A percentile compares a stretch with the other conserved stretches of the same genome.
phyloP scores from a whole-genome alignment of 139 green algal species.

The Asterochloris sp. region DNA sequence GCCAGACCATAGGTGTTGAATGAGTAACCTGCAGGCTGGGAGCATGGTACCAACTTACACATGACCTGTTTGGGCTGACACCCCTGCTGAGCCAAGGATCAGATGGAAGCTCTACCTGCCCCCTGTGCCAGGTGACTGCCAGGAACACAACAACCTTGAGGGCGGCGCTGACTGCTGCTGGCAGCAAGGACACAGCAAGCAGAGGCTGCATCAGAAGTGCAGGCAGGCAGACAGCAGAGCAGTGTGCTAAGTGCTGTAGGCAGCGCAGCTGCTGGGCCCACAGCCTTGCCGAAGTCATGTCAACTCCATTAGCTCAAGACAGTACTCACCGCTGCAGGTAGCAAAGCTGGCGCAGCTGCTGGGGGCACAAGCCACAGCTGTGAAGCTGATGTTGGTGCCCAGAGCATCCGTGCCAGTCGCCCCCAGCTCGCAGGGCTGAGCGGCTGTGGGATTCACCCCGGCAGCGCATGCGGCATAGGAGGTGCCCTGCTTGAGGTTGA shows the following conservation, averaged over 20 bases:
- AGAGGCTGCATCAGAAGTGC: too few species aligned
- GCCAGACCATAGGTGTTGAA: neutral
- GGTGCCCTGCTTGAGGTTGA: constrained; percentile 8
- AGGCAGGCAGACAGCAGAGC: too few species aligned
- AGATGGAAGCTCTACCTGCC: too few species aligned
- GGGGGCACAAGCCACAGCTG: constrained; percentile 3
- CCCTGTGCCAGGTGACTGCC: too few species aligned
- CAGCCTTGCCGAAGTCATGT: neutral
- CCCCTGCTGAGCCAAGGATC: too few species aligned
- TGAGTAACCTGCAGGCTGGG: constrained; percentile 2
- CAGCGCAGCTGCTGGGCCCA: too few species aligned
- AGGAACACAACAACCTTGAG: too few species aligned
- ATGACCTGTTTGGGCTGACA: too few species aligned
- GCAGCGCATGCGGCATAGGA: constrained; percentile 7
- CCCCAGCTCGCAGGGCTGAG: constrained; percentile 6
- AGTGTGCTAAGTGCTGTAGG: too few species aligned
- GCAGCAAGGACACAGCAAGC: too few species aligned
- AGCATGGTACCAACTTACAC: too few species aligned
- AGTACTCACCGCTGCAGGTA: constrained; percentile 1
- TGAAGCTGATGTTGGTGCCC: neutral
- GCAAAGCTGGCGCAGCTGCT: neutral
- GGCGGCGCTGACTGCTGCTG: too few species aligned
- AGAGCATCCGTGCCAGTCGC: neutral
- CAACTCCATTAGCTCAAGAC: neutral
- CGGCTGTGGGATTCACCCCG: neutral